Evolutionary conservation across 192 early-diverging fungal genomes (phyloP), one percentile per base, ranked within the genome.

Genomic region (Entophlyctis helioformis): DNA sequence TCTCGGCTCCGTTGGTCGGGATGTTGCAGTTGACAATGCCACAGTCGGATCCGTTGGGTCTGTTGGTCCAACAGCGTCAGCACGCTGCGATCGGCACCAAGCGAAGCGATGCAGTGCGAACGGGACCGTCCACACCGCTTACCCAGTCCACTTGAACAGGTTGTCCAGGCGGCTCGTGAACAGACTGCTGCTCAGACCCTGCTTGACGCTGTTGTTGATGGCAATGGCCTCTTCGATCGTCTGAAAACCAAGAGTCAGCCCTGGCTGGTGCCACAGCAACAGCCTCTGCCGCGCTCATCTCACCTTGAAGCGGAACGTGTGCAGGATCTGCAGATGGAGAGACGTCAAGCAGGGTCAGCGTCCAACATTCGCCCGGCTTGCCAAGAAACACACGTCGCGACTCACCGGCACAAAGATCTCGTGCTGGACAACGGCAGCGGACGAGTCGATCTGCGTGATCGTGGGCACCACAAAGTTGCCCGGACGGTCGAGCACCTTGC

Each of bases 401-500:
- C 46, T 21, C 36, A 93, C 90, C 2, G 92, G 92, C 24, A 87
- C 92, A 77, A 96, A 96, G 44, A 90, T 81, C 69, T 96, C 92
- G 56, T 89, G 78, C 61, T 91, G 82, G 36, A 88, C 85, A 7
- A 96, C 79, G 0, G 78, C 72, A 16, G 86, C 83, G 42, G 74
- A 69, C 18, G 80, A 70, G 28, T 56, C 50, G 25, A 93, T 84
- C 56, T 69, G 68, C n/a, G 89, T 93, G 53, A 96, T 81, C 9
- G 92, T 89, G 18, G 92, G 92, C 50, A 76, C 72, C 26, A 96
- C 92, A 81, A 85, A 96, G 75, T 89, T 89, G 10, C 92, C 92
- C 9, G 71, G 59, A 7, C 72, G 56, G 9, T 63, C 64, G 13
- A 96, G 51, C 2, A 82, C 86, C 36, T 82, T 67, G 23, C 92